phyloP scores from a whole-genome alignment of 495 filamentous ascomycete genomes.

The Zalerion maritima region DNA sequence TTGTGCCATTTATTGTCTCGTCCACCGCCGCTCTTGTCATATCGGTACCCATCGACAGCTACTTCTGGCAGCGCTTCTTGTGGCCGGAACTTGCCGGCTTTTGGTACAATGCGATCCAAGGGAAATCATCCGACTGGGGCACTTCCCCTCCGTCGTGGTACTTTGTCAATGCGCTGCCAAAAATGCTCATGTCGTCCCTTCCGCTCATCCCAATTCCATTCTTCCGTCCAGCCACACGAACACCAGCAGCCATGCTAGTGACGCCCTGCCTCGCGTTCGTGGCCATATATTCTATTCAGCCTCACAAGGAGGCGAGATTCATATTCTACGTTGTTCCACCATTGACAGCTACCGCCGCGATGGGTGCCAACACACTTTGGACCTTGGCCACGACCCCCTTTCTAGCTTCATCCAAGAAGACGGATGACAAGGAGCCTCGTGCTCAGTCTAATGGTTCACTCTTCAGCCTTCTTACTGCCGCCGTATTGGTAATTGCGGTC shows the following conservation, averaged over 20 bases:
- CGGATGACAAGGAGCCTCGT: no score
- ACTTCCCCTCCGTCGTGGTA: slow-evolving; percentile 75
- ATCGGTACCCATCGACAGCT: slow-evolving; percentile 68
- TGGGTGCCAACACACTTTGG: slow-evolving; percentile 63
- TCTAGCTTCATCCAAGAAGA: no score
- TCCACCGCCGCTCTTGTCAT: slow-evolving; percentile 43
- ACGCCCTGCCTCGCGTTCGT: slow-evolving; percentile 59
- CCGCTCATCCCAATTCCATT: slow-evolving; percentile 49
- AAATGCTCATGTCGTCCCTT: slow-evolving; percentile 69
- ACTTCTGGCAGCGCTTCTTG: slow-evolving; percentile 77
- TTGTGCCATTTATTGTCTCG: slow-evolving; percentile 55
- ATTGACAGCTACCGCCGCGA: slow-evolving; percentile 62
- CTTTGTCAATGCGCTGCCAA: slow-evolving; percentile 63
- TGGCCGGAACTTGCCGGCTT: slow-evolving; percentile 91
- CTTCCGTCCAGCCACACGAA: slow-evolving; percentile 27
- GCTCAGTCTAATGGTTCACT: no score
- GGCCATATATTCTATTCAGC: slow-evolving; percentile 64
- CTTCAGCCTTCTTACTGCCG: slow-evolving; percentile 39
- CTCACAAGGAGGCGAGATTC: slow-evolving; percentile 96
- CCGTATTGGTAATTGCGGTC: slow-evolving; percentile 41
- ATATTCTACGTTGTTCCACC: slow-evolving; percentile 76
- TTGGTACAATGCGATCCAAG: slow-evolving; percentile 77
- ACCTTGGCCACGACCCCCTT: slow-evolving; percentile 48
- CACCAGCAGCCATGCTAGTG: slow-evolving; percentile 35
- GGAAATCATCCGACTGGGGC: slow-evolving; percentile 71